A percentile compares a stretch with the other conserved stretches of the same genome.
phyloP scores from a whole-genome alignment of 495 filamentous ascomycete species.

The Penicillium cinerascens region DNA sequence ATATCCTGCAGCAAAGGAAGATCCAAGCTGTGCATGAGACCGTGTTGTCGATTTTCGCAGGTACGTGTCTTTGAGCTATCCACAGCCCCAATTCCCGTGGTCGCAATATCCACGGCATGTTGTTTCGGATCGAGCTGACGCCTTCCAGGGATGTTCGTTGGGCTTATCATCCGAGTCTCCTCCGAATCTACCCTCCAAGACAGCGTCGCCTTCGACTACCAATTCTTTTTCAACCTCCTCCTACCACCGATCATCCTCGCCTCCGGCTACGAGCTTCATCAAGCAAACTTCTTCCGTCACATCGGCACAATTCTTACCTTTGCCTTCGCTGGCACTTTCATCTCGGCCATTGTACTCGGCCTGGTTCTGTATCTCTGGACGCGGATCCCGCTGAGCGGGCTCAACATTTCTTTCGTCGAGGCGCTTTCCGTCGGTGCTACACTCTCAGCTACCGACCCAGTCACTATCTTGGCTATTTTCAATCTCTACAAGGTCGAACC shows the following conservation, averaged over 20 bases:
- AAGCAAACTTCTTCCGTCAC: conserved; percentile 97
- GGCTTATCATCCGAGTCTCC: conserved; percentile 78
- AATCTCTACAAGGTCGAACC: conserved; percentile 99
- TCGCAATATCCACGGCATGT: background rate
- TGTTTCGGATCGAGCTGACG: background rate
- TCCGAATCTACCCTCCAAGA: conserved; percentile 77
- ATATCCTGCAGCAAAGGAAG: conserved; percentile 88
- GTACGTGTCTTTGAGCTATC: conserved; percentile 44
- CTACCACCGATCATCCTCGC: conserved; percentile 96
- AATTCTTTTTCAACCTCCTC: conserved; percentile 98
- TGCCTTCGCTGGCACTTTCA: conserved; percentile 94
- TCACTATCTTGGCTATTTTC: conserved; percentile 97
- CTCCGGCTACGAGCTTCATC: conserved; percentile 95
- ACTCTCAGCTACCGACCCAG: conserved; percentile 92
- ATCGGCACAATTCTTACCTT: conserved; percentile 98
- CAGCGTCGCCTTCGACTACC: conserved; percentile 92
- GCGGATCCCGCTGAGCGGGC: conserved; percentile 74
- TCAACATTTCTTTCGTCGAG: conserved; percentile 86
- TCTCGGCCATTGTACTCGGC: conserved; percentile 90
- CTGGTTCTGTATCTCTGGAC: conserved; percentile 86
- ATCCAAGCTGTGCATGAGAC: conserved; percentile 98
- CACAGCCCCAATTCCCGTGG: background rate
- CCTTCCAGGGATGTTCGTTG: conserved; percentile 86
- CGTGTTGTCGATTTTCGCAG: conserved; percentile 95
- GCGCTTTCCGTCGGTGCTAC: conserved; percentile 95